A percentile compares a stretch with the other conserved stretches of the same genome.
phyloP scores from a whole-genome alignment of 768 basidiomycete genomes.

The Rhodocollybia butyracea region DNA sequence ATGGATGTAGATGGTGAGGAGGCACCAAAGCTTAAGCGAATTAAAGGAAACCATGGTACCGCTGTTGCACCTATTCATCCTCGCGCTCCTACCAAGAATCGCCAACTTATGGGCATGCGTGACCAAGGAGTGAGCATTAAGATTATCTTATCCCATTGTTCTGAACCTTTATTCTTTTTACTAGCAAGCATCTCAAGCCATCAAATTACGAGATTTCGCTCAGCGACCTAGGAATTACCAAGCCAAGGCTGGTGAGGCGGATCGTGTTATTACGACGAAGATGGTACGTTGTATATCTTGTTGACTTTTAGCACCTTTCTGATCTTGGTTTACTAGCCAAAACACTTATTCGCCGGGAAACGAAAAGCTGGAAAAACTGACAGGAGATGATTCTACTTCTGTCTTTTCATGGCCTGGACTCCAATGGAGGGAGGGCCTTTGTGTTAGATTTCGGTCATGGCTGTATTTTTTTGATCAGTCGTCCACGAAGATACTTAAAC shows the following conservation, averaged over 20 bases:
- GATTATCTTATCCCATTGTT: no score
- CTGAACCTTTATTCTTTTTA: not conserved
- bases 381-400: conserved; percentile 35
- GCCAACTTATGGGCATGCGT: conserved; percentile 77
- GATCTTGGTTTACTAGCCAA: conserved; percentile 51
- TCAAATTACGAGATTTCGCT: conserved; percentile 79
- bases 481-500: no score
- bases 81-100: conserved; percentile 65
- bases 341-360: conserved; percentile 84
- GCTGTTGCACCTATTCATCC: conserved; percentile 41
- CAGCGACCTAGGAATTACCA: conserved; percentile 85
- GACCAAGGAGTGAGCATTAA: conserved; percentile 65
- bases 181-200: conserved; percentile 72
- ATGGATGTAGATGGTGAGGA: conserved; percentile 55
- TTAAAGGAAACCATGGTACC: conserved; percentile 59
- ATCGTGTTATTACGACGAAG: conserved; percentile 77
- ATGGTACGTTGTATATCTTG: conserved; percentile 67
- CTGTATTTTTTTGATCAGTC: no score
- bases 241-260: conserved; percentile 89
- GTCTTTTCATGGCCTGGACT: no score
- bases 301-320: not conserved
- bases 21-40: conserved; percentile 52
- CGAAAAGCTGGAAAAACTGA: conserved; percentile 82
- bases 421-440: no score
- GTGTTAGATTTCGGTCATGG: no score